Base-by-base conservation (phyloP, 1,139 yeast genomes). In the Blastobotrys indianensis region DNA sequence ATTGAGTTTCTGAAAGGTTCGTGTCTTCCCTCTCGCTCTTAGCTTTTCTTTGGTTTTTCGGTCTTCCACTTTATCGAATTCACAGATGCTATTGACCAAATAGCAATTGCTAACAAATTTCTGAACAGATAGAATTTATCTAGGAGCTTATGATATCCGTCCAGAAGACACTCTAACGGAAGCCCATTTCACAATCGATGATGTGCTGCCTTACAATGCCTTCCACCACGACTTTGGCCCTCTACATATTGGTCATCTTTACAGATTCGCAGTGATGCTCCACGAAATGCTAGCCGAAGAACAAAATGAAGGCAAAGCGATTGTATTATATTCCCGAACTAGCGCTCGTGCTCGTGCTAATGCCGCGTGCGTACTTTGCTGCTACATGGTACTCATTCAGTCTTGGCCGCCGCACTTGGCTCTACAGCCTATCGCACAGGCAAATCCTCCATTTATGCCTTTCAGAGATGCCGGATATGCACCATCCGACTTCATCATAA, bases 391-490 rank as follows among this genome's bases (percentile, higher is more conserved):
- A 0, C 70, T 92, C 51, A 90, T 92, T 13, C 98, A 92, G 64
- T 83, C 90, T 15, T 92, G 98, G 98, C 88, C 97, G 1, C 98
- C 98, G 0, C 98, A 92, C 65, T 92, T 92, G 64, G 98, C 92
- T 0, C 70, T 92, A 53, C 97, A 94, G 53, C 98, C 98, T 1
- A 77, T 92, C 46, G 80, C 94, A 2, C 97, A 92, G 63, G 80
- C 84, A 3, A 92, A 85, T 42, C 97, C 96, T 1, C 97, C 98
- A 2, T 82, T 90, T 57, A 90, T 85, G 82, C 83, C 92, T 1
- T 92, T 90, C 65, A 75, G 98, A 63, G 98, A 92, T 65, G 98
- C 98, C 0, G 98, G 98, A 1, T 92, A 92, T 65, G 85, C 96
- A 4, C 83, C 82, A 49, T 96, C 97, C 0, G 98, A 92, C 65